Conservation (phyloP, 129 eudicot genomes). For the Silybum marianum region DNA sequence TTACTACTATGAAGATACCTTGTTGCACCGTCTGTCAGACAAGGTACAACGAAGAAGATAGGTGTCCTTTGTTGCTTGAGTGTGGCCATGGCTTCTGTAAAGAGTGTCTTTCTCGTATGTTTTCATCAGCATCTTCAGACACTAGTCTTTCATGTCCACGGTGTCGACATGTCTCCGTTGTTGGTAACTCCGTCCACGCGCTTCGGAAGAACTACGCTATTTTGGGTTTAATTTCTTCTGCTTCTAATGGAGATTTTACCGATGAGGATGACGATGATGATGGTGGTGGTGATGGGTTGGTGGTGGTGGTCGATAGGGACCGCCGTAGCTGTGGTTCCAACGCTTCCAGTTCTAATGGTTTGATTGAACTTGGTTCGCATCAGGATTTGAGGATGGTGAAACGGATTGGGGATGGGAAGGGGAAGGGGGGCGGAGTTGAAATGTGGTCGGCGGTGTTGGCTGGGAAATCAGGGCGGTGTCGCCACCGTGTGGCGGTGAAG, state of each 20-base stretch:
- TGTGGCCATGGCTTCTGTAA: slow-evolving; percentile 96
- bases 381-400: slow-evolving; percentile 64
- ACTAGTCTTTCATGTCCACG: slow-evolving; percentile 77
- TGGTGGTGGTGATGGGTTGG: neutral
- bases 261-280: slow-evolving; percentile 45
- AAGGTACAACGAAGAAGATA: slow-evolving; percentile 74
- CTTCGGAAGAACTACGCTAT: slow-evolving; percentile 78
- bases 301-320: slow-evolving; percentile 26
- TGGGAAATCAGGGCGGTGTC: slow-evolving; percentile 60
- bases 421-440: slow-evolving; percentile 59
- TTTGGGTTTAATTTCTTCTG: slow-evolving; percentile 46
- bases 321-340: slow-evolving; percentile 35
- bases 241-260: slow-evolving; percentile 42
- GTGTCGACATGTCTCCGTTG: slow-evolving; percentile 86
- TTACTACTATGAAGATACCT: slow-evolving; percentile 64
- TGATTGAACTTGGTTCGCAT: slow-evolving; percentile 62
- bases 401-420: slow-evolving; percentile 59
- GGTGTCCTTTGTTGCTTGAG: slow-evolving; percentile 80
- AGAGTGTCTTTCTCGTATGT: slow-evolving; percentile 76
- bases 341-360: slow-evolving; percentile 34
- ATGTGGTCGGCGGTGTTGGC: slow-evolving; percentile 70
- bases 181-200: slow-evolving; percentile 86
- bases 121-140: slow-evolving; percentile 59
- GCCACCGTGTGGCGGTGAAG: slow-evolving; percentile 90
- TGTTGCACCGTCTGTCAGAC: slow-evolving; percentile 84